phyloP scores from a whole-genome alignment of 805 yeast genomes.

The Brettanomyces bruxellensis region DNA sequence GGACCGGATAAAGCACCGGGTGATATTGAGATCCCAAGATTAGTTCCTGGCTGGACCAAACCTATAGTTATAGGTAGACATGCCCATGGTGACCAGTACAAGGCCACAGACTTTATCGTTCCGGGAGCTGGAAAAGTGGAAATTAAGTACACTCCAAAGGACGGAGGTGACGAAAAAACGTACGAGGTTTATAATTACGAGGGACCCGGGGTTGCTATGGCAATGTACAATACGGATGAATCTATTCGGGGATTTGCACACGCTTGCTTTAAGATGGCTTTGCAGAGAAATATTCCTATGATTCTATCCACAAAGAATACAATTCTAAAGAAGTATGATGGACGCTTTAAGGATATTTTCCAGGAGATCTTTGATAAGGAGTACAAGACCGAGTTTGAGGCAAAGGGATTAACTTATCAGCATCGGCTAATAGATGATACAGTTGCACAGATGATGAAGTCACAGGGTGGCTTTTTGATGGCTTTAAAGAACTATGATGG shows the following conservation, averaged over 20 bases:
- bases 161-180: constrained; percentile 40
- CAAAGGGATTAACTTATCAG: constrained; percentile 59
- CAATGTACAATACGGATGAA: constrained; percentile 79
- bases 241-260: constrained; percentile 73
- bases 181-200: constrained; percentile 53
- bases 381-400: constrained; percentile 51
- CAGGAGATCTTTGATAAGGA: constrained; percentile 51
- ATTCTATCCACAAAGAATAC: constrained; percentile 73
- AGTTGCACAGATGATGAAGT: constrained; percentile 85
- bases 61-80: constrained; percentile 84
- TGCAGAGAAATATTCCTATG: constrained; percentile 52
- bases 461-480: constrained; percentile 73
- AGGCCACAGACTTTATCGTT: constrained; percentile 65
- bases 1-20: constrained; percentile 15
- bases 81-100: constrained; percentile 79
- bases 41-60: constrained; percentile 72
- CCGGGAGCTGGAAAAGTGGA: constrained; percentile 61
- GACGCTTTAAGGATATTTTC: constrained; percentile 75
- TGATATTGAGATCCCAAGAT: constrained; percentile 54
- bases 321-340: constrained; percentile 73
- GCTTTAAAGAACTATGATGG: constrained; percentile 83
- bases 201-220: constrained; percentile 65
- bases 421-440: constrained; percentile 80
- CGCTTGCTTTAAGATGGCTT: constrained; percentile 68
- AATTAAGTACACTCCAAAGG: constrained; percentile 55